Conservation (phyloP, 768 basidiomycete genomes). For the Phlebiopsis flavidoalba region DNA sequence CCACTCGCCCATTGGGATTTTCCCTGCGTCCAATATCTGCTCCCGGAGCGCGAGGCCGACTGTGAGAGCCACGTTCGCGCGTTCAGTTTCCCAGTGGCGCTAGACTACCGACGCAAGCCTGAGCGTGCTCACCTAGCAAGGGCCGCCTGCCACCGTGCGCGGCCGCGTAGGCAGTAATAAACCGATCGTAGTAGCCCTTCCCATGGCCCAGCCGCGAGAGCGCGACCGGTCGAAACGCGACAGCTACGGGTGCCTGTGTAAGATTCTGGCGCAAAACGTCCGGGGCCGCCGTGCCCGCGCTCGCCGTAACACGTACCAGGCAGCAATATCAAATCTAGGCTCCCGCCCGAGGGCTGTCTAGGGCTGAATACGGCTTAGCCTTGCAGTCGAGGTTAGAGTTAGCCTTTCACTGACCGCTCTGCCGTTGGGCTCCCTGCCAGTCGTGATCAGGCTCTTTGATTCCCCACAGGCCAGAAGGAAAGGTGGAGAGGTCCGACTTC, state of each 20-base stretch:
- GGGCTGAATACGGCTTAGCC: neutral
- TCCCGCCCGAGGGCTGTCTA: conserved; percentile 25
- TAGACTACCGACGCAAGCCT: neutral
- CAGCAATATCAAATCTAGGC: conserved; percentile 59
- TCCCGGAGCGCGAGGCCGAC: conserved; percentile 64
- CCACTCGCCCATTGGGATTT: conserved; percentile 48
- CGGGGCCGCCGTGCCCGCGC: neutral
- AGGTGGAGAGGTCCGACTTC: conserved; percentile 49
- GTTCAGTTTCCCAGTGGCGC: neutral
- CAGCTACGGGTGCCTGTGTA: conserved; percentile 35
- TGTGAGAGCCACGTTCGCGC: conserved; percentile 21
- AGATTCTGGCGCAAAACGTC: neutral
- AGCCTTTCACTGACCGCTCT: conserved; percentile 40
- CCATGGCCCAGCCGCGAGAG: conserved; percentile 74
- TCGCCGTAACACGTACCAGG: conserved; percentile 43
- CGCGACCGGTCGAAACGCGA: conserved; percentile 67
- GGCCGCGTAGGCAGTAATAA: conserved; percentile 50
- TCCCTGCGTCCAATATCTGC: conserved; percentile 48
- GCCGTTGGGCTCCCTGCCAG: conserved; percentile 40
- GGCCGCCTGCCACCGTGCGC: conserved; percentile 39
- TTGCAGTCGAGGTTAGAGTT: neutral
- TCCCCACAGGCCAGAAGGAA: conserved; percentile 67
- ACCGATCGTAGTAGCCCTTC: conserved; percentile 80
- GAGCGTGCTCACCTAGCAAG: conserved; percentile 45
- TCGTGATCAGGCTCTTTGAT: conserved; percentile 59